Base-by-base conservation (phyloP, 2,329 filamentous ascomycete species). In the Diaporthe citri region DNA sequence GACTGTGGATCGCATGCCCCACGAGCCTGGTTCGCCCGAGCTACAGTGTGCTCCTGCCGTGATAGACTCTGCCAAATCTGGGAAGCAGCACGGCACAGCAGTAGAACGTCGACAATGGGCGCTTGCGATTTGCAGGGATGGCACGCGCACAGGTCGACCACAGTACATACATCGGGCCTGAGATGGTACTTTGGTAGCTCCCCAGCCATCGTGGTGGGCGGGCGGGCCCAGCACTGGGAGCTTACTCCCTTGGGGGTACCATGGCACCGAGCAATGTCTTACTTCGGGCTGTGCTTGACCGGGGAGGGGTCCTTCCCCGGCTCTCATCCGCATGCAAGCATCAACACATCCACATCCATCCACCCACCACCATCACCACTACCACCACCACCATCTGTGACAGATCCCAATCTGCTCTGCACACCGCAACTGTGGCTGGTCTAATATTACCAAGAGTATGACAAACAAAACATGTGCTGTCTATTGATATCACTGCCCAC, bases 381-480 rank as follows among this genome's bases (percentile, higher is more conserved):
- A 34, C 25, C 34, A 70, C 34, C 66, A 70, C 36, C n/a, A 52
- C 20, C 46, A 36, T 41, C 28, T 51, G n/a, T 64, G 70, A 51
- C 46, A 72, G 25, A 28, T 39, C 56, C 46, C 34, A 31, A 60
- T 56, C 34, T 64, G 31, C 39, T 55, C 10, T 59, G 10, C 71
- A 72, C 64, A 69, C 71, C 71, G 71, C 71, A 72, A 72, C 34
- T 72, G 43, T 62, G 70, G 46, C 70, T 55, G 57, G 34, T 22
- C 34, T 17, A 0, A 4, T 15, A 72, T 64, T 43, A 72, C 43
- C 43, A 52, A 72, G 57, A 72, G 13, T 13, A 36, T 55, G 36
- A 64, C 43, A 39, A 41, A 52, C 46, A 46, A 8, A 31, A 31
- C 15, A n/a, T 43, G 5, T 25, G 22, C n/a, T n/a, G 48, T 36